A percentile compares a stretch with the other conserved stretches of the same genome.
These are phyloP conservation scores for Madurella fahalii DNA, from an alignment of 2,329 filamentous ascomycete species.

Conservation along the genomic window DNA sequence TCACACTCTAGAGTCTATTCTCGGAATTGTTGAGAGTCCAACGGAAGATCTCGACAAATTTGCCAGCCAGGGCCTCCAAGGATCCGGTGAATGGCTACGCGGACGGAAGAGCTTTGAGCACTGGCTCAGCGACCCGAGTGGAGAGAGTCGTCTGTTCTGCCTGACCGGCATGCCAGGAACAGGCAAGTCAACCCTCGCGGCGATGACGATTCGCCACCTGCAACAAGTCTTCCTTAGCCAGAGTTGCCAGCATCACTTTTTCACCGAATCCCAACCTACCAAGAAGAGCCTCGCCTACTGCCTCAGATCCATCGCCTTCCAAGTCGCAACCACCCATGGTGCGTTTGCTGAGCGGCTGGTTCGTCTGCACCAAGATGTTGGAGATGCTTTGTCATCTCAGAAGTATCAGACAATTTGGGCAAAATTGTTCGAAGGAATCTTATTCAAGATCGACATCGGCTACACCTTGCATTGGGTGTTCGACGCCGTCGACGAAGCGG, in stretches of 20 bases:
- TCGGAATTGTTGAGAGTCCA: conserved; percentile 1
- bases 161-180: conserved; percentile 3
- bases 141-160: background rate
- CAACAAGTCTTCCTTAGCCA: conserved; percentile 1
- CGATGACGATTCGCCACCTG: conserved; percentile 5
- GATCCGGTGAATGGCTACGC: conserved; percentile 6
- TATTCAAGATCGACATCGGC: conserved; percentile 4
- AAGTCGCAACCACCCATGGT: background rate
- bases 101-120: background rate
- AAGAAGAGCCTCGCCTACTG: conserved; percentile 2
- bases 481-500: conserved; percentile 6
- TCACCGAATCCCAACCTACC: background rate
- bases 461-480: conserved; percentile 7
- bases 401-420: background rate
- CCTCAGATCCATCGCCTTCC: conserved; percentile 3
- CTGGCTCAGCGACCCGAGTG: conserved; percentile 1
- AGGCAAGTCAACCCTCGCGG: conserved; percentile 7
- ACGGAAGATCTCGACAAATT: background rate
- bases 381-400: background rate
- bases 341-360: background rate
- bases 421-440: background rate
- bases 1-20: background rate
- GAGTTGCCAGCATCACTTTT: conserved; percentile 9
- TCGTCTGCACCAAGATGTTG: conserved; percentile 2
- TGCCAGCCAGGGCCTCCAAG: background rate